Base-by-base conservation (phyloP, 139 green algal species). In the Micractinium conductrix region DNA sequence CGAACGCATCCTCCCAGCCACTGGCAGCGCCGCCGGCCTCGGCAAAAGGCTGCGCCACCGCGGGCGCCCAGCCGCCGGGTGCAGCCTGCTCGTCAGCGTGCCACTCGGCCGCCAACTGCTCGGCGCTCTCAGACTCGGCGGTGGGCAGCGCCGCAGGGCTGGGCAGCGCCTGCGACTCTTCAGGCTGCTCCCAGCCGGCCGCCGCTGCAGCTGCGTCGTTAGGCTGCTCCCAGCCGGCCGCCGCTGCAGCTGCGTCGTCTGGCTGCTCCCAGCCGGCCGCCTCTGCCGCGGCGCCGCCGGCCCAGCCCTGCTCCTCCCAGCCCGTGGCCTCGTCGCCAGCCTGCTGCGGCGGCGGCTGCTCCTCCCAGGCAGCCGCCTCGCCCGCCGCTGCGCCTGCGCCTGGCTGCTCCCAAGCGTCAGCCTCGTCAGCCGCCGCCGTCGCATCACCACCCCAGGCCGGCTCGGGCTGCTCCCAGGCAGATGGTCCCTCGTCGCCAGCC, bases 1-100 rank as follows among this genome's bases (percentile, higher is more conserved):
- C 45, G 33, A n/a, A 43, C 33, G 44, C 43, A 55, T 80, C 74
- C 72, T 44, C 48, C 74, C 74, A 68, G 74, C 74, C 74, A 17
- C 21, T 26, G 16, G 4, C n/a, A 33, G 26, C 65, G 65, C n/a
- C 35, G n/a, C 9, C 63, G 6, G 16, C 28, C 33, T 44, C 65
- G n/a, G 65, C 14, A 19, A 72, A 44, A 33, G 65, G 33, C 65
- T 72, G n/a, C 12, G 65, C 65, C 43, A 33, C 65, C 4, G 65
- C 65, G 33, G 42, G 65, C n/a, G n/a, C n/a, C 65, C 65, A 72
- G 65, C 65, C 43, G 65, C 9, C 65, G 8, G 53, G 53, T 2
- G 65, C 33, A 4, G 8, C 14, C 65, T 72, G 65, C 65, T 30
- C n/a, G 33, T 26, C 8, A 12, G 65, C 65, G 14, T 37, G 4